Conservation (phyloP, 805 yeast species). For the Dipodascopsis uninucleata region DNA sequence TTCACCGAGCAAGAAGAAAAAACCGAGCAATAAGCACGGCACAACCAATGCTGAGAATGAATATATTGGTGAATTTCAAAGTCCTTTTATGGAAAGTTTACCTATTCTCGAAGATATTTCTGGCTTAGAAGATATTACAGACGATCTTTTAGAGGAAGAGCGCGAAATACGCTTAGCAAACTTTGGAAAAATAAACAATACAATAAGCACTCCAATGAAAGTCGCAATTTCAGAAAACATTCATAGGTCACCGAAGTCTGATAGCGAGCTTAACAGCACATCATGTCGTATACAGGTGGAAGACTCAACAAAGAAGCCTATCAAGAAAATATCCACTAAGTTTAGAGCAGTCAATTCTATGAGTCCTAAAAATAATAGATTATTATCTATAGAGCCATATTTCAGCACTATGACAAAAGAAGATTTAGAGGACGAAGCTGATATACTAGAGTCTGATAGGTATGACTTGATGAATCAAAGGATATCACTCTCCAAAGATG, state of each 20-base stretch:
- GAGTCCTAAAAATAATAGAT: not conserved
- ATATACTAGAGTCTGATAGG: constrained; percentile 4
- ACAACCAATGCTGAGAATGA: constrained; percentile 1
- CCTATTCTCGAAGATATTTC: no score
- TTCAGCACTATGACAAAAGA: constrained; percentile 9
- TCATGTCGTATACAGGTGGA: no score
- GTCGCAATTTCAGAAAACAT: no score
- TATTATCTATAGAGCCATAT: not conserved
- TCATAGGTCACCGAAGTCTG: no score
- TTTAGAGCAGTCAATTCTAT: constrained; percentile 1
- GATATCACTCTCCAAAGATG: constrained; percentile 15
- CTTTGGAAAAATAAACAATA: not conserved
- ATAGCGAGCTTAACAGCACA: no score
- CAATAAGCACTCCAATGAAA: not conserved
- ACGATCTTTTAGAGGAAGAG: no score
- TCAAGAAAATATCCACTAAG: no score
- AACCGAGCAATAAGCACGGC: not conserved
- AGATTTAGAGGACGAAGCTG: constrained; percentile 8
- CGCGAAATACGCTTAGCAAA: no score
- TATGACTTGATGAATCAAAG: constrained; percentile 16
- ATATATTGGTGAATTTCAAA: constrained; percentile 5
- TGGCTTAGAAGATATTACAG: no score
- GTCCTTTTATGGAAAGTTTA: no score
- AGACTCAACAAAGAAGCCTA: not conserved
- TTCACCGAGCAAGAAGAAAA: constrained; percentile 17